Conservation (phyloP, 108 stramenopile species). For the Skeletonema costatum region DNA sequence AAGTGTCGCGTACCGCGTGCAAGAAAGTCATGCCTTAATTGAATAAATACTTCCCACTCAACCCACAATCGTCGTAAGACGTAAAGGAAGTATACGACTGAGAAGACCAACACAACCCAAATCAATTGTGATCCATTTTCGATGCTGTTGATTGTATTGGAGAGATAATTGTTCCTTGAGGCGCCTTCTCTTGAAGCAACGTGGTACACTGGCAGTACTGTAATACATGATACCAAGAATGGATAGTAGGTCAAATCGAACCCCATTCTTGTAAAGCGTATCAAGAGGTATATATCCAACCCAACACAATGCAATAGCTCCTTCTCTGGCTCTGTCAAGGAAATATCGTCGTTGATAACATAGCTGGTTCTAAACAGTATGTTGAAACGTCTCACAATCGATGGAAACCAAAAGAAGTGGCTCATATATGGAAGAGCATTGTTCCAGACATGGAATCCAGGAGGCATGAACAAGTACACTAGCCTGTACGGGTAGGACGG, state of each 20-base stretch:
- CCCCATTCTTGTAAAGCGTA: constrained; percentile 62
- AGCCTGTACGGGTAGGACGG: constrained; percentile 33
- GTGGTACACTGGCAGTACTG: constrained; percentile 29
- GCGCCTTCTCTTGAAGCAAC: neutral
- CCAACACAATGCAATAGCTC: constrained; percentile 67
- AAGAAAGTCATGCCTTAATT: constrained; percentile 58
- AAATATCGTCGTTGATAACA: neutral
- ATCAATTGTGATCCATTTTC: constrained; percentile 25
- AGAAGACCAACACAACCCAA: constrained; percentile 45
- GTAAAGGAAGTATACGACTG: constrained; percentile 43
- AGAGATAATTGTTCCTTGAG: constrained; percentile 25
- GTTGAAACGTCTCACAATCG: neutral
- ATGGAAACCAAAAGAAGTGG: constrained; percentile 24
- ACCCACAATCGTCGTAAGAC: constrained; percentile 62
- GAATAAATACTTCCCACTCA: constrained; percentile 67
- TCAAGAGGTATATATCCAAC: constrained; percentile 63
- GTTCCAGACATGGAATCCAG: constrained; percentile 42
- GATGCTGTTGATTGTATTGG: constrained; percentile 40
- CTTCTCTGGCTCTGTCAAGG: constrained; percentile 33
- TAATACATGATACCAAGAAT: constrained; percentile 40
- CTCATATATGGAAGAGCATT: constrained; percentile 4
- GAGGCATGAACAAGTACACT: constrained; percentile 33
- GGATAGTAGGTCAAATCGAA: constrained; percentile 69
- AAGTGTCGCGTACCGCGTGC: constrained; percentile 54
- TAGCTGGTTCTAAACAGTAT: constrained; percentile 4